Percentiles rank a stretch among this genome's conserved stretches.
phyloP scores from a whole-genome alignment of 129 eudicot species.

The Flaveria trinervia region DNA sequence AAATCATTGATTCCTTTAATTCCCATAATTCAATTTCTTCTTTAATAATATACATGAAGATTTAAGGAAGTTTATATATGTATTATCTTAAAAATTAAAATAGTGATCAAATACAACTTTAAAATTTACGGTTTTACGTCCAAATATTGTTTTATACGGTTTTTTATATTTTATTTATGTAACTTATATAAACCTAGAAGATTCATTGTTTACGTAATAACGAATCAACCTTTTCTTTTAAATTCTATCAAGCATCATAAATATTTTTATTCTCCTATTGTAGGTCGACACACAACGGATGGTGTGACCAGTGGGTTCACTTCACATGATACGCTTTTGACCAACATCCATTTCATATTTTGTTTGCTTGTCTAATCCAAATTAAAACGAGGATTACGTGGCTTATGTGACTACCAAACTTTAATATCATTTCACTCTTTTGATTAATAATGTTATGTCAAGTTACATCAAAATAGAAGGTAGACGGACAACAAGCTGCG shows the following conservation, averaged over 20 bases:
- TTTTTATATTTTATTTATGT: neutral
- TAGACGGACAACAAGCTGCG: too few species aligned
- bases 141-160: neutral
- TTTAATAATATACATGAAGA: neutral
- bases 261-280: constrained; percentile 9
- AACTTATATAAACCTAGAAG: neutral
- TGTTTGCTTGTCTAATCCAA: neutral
- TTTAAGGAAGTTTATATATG: neutral
- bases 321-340: constrained; percentile 9
- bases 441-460: too few species aligned
- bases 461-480: too few species aligned
- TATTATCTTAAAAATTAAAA: neutral
- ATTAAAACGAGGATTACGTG: neutral
- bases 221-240: neutral
- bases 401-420: neutral
- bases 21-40: constrained; percentile 2
- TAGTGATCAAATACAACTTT: neutral
- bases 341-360: neutral
- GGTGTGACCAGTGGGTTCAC: constrained; percentile 2
- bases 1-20: constrained; percentile 28
- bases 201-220: neutral
- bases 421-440: neutral
- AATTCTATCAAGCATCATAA: neutral
- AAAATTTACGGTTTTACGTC: neutral
- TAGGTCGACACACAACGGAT: neutral